These are phyloP conservation scores for Porphyrellus cyaneotinctus DNA, from an alignment of 768 basidiomycete species.

Conservation along the genomic window DNA sequence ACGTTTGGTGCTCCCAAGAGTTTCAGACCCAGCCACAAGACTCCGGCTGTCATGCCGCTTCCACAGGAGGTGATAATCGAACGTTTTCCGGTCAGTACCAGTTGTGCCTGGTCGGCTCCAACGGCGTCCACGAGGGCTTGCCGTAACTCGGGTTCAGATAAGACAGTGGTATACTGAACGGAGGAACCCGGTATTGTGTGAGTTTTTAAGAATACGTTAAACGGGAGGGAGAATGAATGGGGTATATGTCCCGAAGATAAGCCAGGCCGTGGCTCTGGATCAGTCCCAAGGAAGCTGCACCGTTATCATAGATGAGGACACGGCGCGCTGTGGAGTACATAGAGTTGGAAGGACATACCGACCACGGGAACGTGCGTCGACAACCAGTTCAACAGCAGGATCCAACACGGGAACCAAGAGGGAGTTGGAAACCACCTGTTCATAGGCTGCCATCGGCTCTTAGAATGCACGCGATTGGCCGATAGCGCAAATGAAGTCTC, in stretches of 20 bases:
- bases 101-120: constrained; percentile 51
- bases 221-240: constrained; percentile 79
- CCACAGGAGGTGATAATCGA: constrained; percentile 79
- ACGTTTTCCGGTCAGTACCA: constrained; percentile 56
- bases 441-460: constrained; percentile 54
- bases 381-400: constrained; percentile 58
- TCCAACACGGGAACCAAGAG: constrained; percentile 40
- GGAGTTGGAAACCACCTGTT: constrained; percentile 75
- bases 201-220: constrained; percentile 63
- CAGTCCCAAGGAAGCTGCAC: constrained; percentile 69
- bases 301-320: constrained; percentile 7
- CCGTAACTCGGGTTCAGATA: constrained; percentile 54
- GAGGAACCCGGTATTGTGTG: constrained; percentile 33
- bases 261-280: constrained; percentile 86
- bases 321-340: not conserved
- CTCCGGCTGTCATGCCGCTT: constrained; percentile 96
- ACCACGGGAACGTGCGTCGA: constrained; percentile 85
- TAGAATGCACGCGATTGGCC: constrained; percentile 25
- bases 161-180: constrained; percentile 55
- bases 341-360: constrained; percentile 45
- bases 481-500: constrained; percentile 33
- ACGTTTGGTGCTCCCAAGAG: constrained; percentile 57
- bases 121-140: constrained; percentile 59
- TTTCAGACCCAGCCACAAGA: constrained; percentile 91
- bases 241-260: constrained; percentile 93